A percentile compares a stretch with the other conserved stretches of the same genome.
phyloP scores from a whole-genome alignment of 1,139 yeast genomes.

The Ashbya aceris region DNA sequence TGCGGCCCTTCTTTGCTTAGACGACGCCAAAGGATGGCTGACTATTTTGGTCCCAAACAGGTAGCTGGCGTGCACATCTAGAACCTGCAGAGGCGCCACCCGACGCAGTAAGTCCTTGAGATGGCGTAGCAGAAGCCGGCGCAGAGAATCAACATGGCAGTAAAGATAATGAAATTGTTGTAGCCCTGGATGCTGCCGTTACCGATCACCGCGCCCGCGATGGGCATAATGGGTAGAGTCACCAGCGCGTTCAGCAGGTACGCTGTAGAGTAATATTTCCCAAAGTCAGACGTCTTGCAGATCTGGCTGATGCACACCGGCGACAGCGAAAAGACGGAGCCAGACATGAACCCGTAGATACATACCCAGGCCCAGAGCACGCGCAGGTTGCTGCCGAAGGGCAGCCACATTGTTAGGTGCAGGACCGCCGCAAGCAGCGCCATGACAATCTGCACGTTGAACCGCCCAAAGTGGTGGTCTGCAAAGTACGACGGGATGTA shows the following conservation, averaged over 20 bases:
- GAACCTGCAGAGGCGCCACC: constrained; percentile 22
- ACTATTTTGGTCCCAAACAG: too few species aligned
- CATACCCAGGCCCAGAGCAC: constrained; percentile 31
- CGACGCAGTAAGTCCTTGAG: constrained; percentile 34
- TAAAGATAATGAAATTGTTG: constrained; percentile 21
- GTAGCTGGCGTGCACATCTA: background rate
- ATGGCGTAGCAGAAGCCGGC: constrained; percentile 23
- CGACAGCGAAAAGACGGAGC: constrained; percentile 34
- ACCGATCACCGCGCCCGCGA: constrained; percentile 40
- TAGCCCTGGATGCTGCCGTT: constrained; percentile 17
- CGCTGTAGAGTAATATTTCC: constrained; percentile 38
- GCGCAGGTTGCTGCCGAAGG: constrained; percentile 28
- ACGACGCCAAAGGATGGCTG: too few species aligned
- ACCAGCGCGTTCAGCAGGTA: constrained; percentile 36
- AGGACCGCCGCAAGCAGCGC: constrained; percentile 35
- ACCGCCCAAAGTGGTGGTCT: constrained; percentile 47
- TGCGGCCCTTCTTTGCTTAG: too few species aligned
- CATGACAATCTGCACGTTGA: constrained; percentile 43
- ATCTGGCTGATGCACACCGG: constrained; percentile 46
- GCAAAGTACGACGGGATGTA: constrained; percentile 45
- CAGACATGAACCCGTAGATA: constrained; percentile 31
- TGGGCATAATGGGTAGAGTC: constrained; percentile 36
- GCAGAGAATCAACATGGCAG: constrained; percentile 20
- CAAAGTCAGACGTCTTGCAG: constrained; percentile 41
- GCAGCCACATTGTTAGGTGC: constrained; percentile 29